Conservation (phyloP, 1,284 basidiomycete species). For the Malassezia yamatoensis region DNA sequence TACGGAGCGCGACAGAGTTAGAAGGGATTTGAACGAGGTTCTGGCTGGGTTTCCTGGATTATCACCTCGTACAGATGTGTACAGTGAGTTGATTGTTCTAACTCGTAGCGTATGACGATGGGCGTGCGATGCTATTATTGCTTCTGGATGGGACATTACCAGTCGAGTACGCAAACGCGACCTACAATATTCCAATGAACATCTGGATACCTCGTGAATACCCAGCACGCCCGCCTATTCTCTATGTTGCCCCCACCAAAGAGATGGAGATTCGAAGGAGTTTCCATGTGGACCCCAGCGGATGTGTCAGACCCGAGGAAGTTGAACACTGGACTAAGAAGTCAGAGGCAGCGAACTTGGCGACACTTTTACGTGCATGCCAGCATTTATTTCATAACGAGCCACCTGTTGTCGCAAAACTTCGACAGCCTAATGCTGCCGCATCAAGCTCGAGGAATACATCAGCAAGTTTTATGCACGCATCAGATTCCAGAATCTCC, state of each 20-base stretch:
- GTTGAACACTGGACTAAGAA: conserved; percentile 63
- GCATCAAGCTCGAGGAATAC: too few species aligned
- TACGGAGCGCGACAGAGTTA: conserved; percentile 55
- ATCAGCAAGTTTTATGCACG: too few species aligned
- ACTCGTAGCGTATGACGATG: conserved; percentile 74
- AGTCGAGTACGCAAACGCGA: conserved; percentile 63
- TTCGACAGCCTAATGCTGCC: background rate
- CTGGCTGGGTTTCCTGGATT: conserved; percentile 60
- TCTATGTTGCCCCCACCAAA: conserved; percentile 86
- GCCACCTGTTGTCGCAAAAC: conserved; percentile 81
- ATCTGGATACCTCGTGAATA: conserved; percentile 57
- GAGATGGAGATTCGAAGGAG: conserved; percentile 79
- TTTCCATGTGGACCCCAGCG: conserved; percentile 70
- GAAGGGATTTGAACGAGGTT: conserved; percentile 59
- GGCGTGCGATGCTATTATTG: conserved; percentile 77
- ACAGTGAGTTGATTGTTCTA: conserved; percentile 52
- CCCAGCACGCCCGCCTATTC: conserved; percentile 62
- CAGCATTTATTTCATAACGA: conserved; percentile 69
- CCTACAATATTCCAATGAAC: conserved; percentile 88
- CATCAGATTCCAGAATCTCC: too few species aligned
- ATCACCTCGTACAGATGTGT: conserved; percentile 79
- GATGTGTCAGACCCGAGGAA: conserved; percentile 62
- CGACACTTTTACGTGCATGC: conserved; percentile 61
- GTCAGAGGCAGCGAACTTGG: conserved; percentile 42
- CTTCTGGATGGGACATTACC: conserved; percentile 83